phyloP scores from a whole-genome alignment of 2,329 filamentous ascomycete species.

The Ceratocystis destructans region DNA sequence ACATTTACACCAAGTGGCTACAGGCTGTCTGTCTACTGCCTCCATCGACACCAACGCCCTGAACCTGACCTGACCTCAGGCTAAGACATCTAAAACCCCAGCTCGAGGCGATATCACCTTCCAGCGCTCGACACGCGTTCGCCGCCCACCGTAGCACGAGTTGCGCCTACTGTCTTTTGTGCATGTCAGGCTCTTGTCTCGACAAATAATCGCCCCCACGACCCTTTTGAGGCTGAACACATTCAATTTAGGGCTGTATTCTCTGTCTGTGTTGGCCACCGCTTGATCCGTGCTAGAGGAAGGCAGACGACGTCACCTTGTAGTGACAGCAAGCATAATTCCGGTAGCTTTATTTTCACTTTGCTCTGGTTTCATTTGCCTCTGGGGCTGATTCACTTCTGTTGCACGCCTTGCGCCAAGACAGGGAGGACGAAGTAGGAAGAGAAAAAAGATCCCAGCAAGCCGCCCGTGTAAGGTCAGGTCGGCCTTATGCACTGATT shows the following conservation, averaged over 20 bases:
- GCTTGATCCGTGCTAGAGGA: not conserved
- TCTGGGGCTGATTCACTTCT: slow-evolving; percentile 6
- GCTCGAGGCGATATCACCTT: not conserved
- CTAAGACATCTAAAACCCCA: not conserved
- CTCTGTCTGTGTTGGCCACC: not conserved
- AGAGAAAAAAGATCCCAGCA: not conserved
- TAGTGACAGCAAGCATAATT: not conserved
- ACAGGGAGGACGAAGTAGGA: not conserved
- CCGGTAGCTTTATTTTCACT: not conserved
- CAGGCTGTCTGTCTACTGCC: not conserved
- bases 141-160: not conserved
- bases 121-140: not conserved
- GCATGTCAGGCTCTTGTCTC: not conserved
- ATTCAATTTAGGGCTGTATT: not conserved
- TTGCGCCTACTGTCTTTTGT: not conserved
- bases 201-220: not conserved
- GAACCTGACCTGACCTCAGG: not conserved
- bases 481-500: not conserved
- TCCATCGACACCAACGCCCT: not conserved
- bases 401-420: not conserved
- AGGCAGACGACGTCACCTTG: not conserved
- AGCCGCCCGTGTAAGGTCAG: not conserved
- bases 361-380: not conserved
- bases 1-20: not conserved
- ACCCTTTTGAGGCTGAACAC: not conserved